Evolutionary conservation across 768 basidiomycete species (phyloP).

Genomic region (Boletus tylopilopsis): DNA sequence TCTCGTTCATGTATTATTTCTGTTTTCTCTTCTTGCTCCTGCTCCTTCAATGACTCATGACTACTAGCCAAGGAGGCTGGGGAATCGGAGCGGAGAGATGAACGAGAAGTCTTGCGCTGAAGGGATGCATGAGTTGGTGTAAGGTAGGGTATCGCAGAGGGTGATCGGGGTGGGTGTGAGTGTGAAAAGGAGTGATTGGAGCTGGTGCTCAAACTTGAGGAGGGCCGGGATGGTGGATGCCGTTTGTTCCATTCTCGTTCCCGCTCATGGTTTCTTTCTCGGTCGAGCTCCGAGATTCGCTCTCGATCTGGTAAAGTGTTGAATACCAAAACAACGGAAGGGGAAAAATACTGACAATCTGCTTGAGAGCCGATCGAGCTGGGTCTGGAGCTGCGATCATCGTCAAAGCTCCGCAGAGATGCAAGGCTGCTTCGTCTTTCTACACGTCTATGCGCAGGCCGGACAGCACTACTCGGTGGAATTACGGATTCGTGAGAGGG

Average conservation of each 20-base stretch:
- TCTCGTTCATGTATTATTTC: constrained; percentile 51
- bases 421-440: constrained; percentile 36
- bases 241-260: constrained; percentile 58
- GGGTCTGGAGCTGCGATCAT: constrained; percentile 37
- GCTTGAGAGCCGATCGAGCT: constrained; percentile 47
- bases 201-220: constrained; percentile 40
- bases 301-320: constrained; percentile 40
- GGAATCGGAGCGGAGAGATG: constrained; percentile 39
- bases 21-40: constrained; percentile 25
- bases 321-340: not conserved
- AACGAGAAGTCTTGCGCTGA: constrained; percentile 33
- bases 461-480: constrained; percentile 7
- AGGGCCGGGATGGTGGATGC: constrained; percentile 36
- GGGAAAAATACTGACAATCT: constrained; percentile 42
- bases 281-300: constrained; percentile 37
- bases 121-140: constrained; percentile 30
- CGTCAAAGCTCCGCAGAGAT: constrained; percentile 43
- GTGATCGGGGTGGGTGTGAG: constrained; percentile 39
- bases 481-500: constrained; percentile 14
- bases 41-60: constrained; percentile 33
- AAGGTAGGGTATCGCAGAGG: constrained; percentile 35
- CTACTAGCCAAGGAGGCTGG: constrained; percentile 38
- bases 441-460: constrained; percentile 6
- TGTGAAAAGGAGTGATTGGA: constrained; percentile 33
- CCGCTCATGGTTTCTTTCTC: constrained; percentile 43